Evolutionary conservation across 345 rosid genomes (phyloP).

Genomic region (Fremontodendron californicum): DNA sequence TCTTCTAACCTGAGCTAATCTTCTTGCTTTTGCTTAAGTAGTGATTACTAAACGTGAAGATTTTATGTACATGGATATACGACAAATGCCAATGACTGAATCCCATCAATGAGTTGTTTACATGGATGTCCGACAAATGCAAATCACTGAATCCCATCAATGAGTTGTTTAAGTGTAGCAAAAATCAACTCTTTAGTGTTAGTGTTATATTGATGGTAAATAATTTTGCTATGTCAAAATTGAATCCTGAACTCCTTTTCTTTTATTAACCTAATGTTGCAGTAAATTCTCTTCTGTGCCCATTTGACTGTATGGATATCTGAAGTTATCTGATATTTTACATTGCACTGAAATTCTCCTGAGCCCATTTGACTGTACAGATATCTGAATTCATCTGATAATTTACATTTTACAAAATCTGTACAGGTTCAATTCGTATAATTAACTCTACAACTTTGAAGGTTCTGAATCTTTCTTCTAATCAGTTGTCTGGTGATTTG

Average conservation of each 20-base stretch:
- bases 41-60: neutral
- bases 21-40: neutral
- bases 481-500: constrained; percentile 63
- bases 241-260: neutral
- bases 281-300: neutral
- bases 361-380: neutral
- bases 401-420: constrained; percentile 15
- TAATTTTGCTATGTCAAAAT: neutral
- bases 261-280: neutral
- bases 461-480: constrained; percentile 72
- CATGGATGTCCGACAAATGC: neutral
- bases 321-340: neutral
- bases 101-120: constrained; percentile 18
- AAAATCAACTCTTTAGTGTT: neutral
- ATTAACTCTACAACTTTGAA: constrained; percentile 62
- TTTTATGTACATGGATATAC: neutral
- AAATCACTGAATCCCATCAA: neutral
- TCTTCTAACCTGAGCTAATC: neutral
- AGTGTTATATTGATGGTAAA: neutral
- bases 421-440: constrained; percentile 57
- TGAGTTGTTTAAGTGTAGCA: constrained; percentile 14
- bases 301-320: neutral
- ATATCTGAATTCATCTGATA: constrained; percentile 3
- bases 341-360: neutral
- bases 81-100: neutral